Evolutionary conservation across 306 rosid genomes (phyloP), one percentile per base, ranked within the genome.

Genomic region (Begonia loranthoides): DNA sequence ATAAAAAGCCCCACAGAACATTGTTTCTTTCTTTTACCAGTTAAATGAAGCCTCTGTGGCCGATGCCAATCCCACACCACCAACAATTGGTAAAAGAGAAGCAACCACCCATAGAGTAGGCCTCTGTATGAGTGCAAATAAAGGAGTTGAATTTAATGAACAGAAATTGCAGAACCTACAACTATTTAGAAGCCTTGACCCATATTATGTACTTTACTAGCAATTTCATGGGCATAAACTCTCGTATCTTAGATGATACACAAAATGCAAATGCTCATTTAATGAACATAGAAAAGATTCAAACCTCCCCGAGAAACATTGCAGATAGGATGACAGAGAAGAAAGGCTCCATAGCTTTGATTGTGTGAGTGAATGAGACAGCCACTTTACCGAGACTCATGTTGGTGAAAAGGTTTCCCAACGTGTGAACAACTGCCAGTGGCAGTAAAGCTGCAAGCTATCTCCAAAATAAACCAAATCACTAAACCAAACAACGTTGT

Each of bases 351-450:
- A 64, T n/a, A n/a, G n/a, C n/a, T n/a, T n/a, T n/a, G n/a, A n/a
- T n/a, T n/a, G n/a, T n/a, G n/a, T n/a, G n/a, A 62, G 99, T 90
- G 62, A 90, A 90, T n/a, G 99, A 90, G 52, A 90, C 96, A 9
- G 99, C 82, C 41, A 90, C 99, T 69, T 54, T 86, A 49, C 99
- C 99, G 40, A 86, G 99, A 79, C 99, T 92, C 96, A 83, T 76
- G 50, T 92, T 92, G 10, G 96, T 86, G 57, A 92, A 92, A 65
- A 86, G 79, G 50, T 86, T 92, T 12, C 99, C 99, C 60, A 86
- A 67, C 1, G 88, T 73, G 68, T 92, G 99, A 40, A 86, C 93
- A 38, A 76, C 1, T 48, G 99, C 96, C 74, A 92, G 51, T 16
- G 96, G 99, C 52, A 78, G 57, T 76, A 86, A 76, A 6, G 84